Conservation (phyloP, 495 filamentous ascomycete genomes). For the Aspergillus homomorphus region DNA sequence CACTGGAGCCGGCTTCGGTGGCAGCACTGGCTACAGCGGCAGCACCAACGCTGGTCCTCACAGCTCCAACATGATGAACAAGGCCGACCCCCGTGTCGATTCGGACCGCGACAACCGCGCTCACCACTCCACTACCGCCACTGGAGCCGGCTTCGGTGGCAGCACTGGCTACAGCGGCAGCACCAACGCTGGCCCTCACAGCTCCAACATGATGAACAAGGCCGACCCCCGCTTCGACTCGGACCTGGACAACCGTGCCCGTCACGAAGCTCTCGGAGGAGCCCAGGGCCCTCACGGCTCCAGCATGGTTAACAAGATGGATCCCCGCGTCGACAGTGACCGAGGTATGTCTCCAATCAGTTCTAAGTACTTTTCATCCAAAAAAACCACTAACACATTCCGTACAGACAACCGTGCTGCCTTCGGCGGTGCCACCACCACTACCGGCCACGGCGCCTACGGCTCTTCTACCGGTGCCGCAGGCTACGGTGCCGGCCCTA, state of each 20-base stretch:
- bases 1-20: background rate
- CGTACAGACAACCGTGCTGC: slow-evolving; percentile 8
- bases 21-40: slow-evolving; percentile 1
- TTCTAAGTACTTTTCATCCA: background rate
- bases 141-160: background rate
- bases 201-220: slow-evolving; percentile 45
- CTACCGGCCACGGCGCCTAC: slow-evolving; percentile 6
- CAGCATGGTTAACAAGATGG: slow-evolving; percentile 21
- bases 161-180: slow-evolving; percentile 6
- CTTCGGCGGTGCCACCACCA: background rate
- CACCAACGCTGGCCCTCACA: slow-evolving; percentile 35
- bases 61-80: slow-evolving; percentile 43
- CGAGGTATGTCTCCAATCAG: slow-evolving; percentile 40
- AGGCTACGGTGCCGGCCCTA: slow-evolving; percentile 1
- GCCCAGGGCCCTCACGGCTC: slow-evolving; percentile 10
- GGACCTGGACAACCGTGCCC: slow-evolving; percentile 14
- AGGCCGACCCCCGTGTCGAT: slow-evolving; percentile 50
- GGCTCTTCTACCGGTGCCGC: slow-evolving; percentile 23
- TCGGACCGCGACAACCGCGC: background rate
- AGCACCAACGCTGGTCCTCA: slow-evolving; percentile 36
- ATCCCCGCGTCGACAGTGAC: slow-evolving; percentile 30
- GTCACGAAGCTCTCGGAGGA: slow-evolving; percentile 6
- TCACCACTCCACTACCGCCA: background rate
- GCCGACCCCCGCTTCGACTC: slow-evolving; percentile 49
- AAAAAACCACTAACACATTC: background rate